phyloP scores from a whole-genome alignment of 768 basidiomycete species.

The Collybia nuda region DNA sequence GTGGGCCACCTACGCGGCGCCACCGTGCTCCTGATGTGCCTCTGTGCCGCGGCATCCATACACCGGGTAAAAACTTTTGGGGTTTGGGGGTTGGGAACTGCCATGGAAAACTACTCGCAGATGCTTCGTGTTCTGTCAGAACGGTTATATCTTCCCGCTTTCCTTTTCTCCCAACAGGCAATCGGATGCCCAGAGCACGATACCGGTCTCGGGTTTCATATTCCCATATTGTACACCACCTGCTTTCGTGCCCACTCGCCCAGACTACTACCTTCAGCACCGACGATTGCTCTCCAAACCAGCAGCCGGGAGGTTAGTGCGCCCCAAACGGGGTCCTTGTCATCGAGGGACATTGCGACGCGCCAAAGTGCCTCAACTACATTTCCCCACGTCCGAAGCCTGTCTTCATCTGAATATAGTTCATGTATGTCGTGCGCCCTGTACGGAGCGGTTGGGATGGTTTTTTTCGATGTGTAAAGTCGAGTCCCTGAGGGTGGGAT shows the following conservation, averaged over 20 bases:
- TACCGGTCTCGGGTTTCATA: too few species aligned
- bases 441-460: constrained; percentile 25
- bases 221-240: constrained; percentile 22
- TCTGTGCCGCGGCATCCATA: too few species aligned
- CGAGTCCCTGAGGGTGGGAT: constrained; percentile 7
- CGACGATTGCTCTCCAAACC: constrained; percentile 51
- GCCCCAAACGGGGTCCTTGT: constrained; percentile 43
- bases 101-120: background rate
- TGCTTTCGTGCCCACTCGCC: constrained; percentile 60
- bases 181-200: too few species aligned
- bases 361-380: constrained; percentile 59
- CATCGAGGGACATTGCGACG: constrained; percentile 39
- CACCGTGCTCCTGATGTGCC: too few species aligned
- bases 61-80: too few species aligned
- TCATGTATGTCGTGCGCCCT: constrained; percentile 36
- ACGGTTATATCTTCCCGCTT: too few species aligned
- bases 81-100: too few species aligned
- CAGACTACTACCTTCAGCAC: constrained; percentile 30
- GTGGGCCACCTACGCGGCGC: too few species aligned
- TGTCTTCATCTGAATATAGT: constrained; percentile 17
- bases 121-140: too few species aligned
- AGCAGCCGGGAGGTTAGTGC: constrained; percentile 53
- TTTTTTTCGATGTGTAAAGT: background rate
- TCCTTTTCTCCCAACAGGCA: too few species aligned
- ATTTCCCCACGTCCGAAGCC: constrained; percentile 45